These are phyloP conservation scores for Cladosporium cucumerinum DNA, from an alignment of 2,329 filamentous ascomycete species.

Conservation along the genomic window DNA sequence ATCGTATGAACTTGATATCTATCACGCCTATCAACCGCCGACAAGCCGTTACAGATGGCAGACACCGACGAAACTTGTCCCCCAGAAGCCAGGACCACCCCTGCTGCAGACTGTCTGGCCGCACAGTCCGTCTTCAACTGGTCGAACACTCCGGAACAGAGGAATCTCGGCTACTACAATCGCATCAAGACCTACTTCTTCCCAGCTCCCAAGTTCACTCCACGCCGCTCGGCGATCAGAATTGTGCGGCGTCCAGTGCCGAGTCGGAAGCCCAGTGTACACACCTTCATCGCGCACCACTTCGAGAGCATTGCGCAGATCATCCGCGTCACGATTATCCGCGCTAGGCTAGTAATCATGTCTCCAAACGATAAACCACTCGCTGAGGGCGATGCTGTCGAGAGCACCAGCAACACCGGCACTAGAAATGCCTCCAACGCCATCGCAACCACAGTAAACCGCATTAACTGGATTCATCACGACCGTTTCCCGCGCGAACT, in stretches of 20 bases:
- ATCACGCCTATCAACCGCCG: not conserved
- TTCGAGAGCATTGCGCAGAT: not conserved
- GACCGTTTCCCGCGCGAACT: not conserved
- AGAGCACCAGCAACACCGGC: not conserved
- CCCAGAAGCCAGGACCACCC: too few relatives aligned
- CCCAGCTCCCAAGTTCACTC: not conserved
- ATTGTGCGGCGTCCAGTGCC: not conserved
- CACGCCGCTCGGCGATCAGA: not conserved
- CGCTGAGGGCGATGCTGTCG: not conserved
- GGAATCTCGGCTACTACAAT: not conserved
- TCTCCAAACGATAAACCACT: not conserved
- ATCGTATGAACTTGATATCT: not conserved
- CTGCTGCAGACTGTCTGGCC: not conserved
- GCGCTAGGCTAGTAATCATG: not conserved
- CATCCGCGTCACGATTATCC: not conserved
- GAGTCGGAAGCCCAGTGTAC: not conserved
- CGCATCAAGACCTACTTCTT: not conserved
- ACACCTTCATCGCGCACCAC: too few relatives aligned
- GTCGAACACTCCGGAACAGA: too few relatives aligned
- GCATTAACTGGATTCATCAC: not conserved
- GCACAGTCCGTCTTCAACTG: not conserved
- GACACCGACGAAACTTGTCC: too few relatives aligned
- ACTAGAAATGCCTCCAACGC: not conserved
- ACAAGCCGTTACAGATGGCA: too few relatives aligned
- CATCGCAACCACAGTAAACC: not conserved